Conservation (phyloP, 192 early-diverging fungal species). For the Piromyces sp. region DNA sequence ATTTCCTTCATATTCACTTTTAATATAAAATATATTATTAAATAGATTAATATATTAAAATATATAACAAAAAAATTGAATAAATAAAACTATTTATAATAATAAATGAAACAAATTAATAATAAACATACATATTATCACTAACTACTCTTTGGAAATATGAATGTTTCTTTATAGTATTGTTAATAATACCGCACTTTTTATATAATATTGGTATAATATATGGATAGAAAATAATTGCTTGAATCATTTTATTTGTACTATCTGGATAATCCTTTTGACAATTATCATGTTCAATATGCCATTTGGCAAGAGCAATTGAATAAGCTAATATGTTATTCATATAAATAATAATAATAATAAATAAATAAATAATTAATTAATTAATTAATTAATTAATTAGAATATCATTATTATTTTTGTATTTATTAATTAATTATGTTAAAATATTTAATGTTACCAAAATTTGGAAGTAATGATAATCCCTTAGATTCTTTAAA, state of each 20-base stretch:
- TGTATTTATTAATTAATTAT: background rate
- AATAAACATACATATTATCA: background rate
- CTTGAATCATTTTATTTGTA: background rate
- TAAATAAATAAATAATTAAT: conserved; percentile 14
- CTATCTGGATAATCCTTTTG: background rate
- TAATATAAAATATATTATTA: too few relatives aligned
- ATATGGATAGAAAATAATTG: background rate
- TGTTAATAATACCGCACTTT: background rate
- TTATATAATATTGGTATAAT: background rate
- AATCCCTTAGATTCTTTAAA: conserved; percentile 1
- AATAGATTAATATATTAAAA: too few relatives aligned
- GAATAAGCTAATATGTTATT: conserved; percentile 37
- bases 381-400: conserved; percentile 19
- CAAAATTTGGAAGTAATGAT: background rate
- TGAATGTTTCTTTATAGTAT: background rate
- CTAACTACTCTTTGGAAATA: background rate
- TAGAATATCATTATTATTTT: conserved; percentile 1
- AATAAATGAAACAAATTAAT: too few relatives aligned
- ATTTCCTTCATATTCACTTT: background rate
- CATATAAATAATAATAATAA: background rate
- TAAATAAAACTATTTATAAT: too few relatives aligned
- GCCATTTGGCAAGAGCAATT: conserved; percentile 56
- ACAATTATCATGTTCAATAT: conserved; percentile 31
- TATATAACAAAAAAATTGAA: too few relatives aligned
- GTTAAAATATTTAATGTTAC: background rate